Conservation (phyloP, 2,329 filamentous ascomycete genomes). For the Colletotrichum caudatum region DNA sequence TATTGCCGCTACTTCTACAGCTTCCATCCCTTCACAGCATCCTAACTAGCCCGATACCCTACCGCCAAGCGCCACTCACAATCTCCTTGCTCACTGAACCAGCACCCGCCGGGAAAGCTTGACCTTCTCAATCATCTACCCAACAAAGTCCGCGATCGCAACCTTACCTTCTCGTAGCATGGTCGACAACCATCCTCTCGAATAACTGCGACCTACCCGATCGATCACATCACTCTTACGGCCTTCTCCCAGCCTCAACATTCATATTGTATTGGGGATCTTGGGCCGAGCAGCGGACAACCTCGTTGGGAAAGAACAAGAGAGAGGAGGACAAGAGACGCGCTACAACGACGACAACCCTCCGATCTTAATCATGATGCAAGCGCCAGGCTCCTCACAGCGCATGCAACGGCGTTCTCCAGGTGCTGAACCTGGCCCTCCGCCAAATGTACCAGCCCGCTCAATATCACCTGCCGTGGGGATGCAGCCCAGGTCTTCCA, state of each 20-base stretch:
- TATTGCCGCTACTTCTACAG: constrained; percentile 5
- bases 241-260: not conserved
- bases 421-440: constrained; percentile 70
- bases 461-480: constrained; percentile 70
- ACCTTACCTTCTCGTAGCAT: constrained; percentile 7
- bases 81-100: constrained; percentile 17
- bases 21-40: constrained; percentile 14
- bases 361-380: constrained; percentile 55
- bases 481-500: constrained; percentile 73
- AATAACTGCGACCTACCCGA: constrained; percentile 18
- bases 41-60: constrained; percentile 22
- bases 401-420: constrained; percentile 73
- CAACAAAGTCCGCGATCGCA: constrained; percentile 2
- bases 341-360: constrained; percentile 9
- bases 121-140: not conserved
- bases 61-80: constrained; percentile 18
- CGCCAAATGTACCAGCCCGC: constrained; percentile 66
- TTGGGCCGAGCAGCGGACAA: constrained; percentile 1
- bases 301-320: constrained; percentile 23
- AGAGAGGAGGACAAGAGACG: constrained; percentile 22
- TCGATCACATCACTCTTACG: not conserved
- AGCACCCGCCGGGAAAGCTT: constrained; percentile 17
- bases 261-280: constrained; percentile 18
- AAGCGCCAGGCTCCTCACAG: constrained; percentile 64
- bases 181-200: constrained; percentile 4